phyloP scores from a whole-genome alignment of 176 grass and related monocot genomes.

The Puya raimondii region DNA sequence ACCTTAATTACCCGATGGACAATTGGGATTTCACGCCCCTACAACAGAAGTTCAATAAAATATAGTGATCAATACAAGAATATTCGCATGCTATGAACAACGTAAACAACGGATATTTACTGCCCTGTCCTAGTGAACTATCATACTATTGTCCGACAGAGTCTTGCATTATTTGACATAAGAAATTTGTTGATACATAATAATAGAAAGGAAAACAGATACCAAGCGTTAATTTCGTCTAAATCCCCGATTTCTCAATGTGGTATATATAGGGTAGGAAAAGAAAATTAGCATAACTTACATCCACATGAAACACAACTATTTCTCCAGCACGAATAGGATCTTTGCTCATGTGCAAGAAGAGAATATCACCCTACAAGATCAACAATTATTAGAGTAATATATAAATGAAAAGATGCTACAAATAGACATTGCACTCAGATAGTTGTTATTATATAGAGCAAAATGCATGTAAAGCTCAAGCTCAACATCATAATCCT shows the following conservation, averaged over 20 bases:
- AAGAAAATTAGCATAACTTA: constrained; percentile 21
- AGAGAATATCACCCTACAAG: constrained; percentile 66
- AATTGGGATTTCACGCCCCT: constrained; percentile 82
- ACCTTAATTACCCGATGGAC: constrained; percentile 97
- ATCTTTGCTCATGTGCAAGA: constrained; percentile 63
- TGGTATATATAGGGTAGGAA: not conserved
- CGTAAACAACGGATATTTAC: no score
- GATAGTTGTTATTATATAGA: not conserved
- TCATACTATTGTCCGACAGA: no score
- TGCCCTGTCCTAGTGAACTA: no score
- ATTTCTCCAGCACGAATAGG: constrained; percentile 73
- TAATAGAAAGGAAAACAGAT: not conserved
- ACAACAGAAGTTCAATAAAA: constrained; percentile 18
- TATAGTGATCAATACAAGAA: not conserved
- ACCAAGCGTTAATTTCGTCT: not conserved
- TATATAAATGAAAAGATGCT: not conserved
- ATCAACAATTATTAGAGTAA: constrained; percentile 5
- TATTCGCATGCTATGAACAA: no score
- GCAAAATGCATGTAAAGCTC: not conserved
- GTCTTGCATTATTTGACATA: no score
- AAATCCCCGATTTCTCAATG: not conserved
- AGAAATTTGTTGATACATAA: no score
- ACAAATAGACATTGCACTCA: not conserved
- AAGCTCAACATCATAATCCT: no score
- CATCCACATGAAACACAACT: constrained; percentile 71